Percentiles rank a stretch among this genome's conserved stretches.
Evolutionary conservation across 257 asterid genomes (phyloP).

Genomic region (Salvia miltiorrhiza): DNA sequence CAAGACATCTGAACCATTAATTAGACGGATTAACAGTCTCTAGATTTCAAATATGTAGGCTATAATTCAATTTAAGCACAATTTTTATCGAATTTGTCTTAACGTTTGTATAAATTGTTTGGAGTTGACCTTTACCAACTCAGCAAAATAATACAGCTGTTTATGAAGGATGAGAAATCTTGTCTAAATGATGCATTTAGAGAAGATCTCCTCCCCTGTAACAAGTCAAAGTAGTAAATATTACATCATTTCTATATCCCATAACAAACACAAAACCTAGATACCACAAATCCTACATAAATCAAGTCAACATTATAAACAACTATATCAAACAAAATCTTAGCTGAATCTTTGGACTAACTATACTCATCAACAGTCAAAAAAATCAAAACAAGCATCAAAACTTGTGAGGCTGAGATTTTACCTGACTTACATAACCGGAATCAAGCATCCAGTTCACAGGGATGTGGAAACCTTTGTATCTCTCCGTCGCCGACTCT

Average conservation of each 20-base stretch:
- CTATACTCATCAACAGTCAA: not conserved
- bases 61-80: not conserved
- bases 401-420: slow-evolving; percentile 11
- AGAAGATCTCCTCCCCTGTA: not conserved
- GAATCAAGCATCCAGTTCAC: slow-evolving; percentile 83
- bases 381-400: not conserved
- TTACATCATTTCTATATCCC: too few species aligned
- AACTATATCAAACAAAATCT: not conserved
- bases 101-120: not conserved
- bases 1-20: too few species aligned
- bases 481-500: slow-evolving; percentile 63
- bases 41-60: not conserved
- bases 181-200: not conserved
- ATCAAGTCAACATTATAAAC: not conserved
- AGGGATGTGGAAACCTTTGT: slow-evolving; percentile 62
- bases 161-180: not conserved
- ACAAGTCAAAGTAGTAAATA: not conserved
- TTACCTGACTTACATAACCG: slow-evolving; percentile 66
- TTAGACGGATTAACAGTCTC: not conserved
- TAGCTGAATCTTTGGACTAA: not conserved
- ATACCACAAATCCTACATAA: not conserved
- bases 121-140: not conserved
- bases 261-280: not conserved
- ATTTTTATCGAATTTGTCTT: not conserved
- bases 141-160: not conserved